Base-by-base conservation (phyloP, 2,329 filamentous ascomycete species). In the Amylocarpus encephaloides region DNA sequence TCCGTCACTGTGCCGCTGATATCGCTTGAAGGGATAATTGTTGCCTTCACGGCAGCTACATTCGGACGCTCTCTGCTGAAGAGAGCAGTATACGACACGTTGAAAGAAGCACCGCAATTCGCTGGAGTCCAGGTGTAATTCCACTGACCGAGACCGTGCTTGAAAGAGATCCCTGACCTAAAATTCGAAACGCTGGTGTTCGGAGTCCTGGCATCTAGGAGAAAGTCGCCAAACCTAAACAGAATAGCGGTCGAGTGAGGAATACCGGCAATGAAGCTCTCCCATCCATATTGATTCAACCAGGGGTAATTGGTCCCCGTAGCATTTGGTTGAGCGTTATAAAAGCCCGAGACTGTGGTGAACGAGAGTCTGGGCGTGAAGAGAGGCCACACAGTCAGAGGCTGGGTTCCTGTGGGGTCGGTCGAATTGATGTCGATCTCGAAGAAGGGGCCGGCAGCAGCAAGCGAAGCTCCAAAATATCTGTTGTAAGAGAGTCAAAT, bases 181-280 rank as follows among this genome's bases (percentile, higher is more conserved):
- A 86, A 88, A 52, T 78, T 69, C 3, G 73, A 75, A 48, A 89
- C 78, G 12, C 81, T 78, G 0, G 68, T 68, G 30, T 73, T 75
- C 42, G 79, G 71, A 2, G 83, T 80, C 0, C 73, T 78, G 2
- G 83, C 79, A 68, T 84, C 76, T 30, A 88, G 70, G 43, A 78
- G 73, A 19, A 72, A 71, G 49, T 75, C 71, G 2, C 75, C 76
- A 2, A 79, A 67, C 46, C 80, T 73, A 15, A 86, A 70, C 33
- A 82, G 65, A 34, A 86, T 67, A 1, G 78, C 80, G 22, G 74
- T 74, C 74, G 82, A 85, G 62, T 88, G 84, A 6, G 85, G 85
- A 13, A 89, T 75, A 19, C 85, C 85, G 46, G 77, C 79, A 54
- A 88, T 85, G 45, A 85, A 82, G 58, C 79, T 85, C 60, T 89